Base-by-base conservation (phyloP, 371 early-diverging fungal genomes). In the Mucor lusitanicus region DNA sequence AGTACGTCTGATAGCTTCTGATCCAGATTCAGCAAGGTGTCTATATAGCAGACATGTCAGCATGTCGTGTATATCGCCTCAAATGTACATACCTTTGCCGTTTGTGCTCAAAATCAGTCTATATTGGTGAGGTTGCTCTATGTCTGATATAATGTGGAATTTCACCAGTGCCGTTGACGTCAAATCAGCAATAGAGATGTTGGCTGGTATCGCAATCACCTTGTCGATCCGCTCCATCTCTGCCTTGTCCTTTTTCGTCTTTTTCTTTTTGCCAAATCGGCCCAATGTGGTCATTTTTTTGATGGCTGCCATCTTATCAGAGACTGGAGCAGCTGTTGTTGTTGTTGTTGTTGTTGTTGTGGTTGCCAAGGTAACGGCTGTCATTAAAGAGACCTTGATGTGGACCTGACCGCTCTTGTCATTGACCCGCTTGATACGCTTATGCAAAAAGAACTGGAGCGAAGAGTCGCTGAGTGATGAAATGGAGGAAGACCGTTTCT, bases 361-460 rank as follows among this genome's bases (percentile, higher is more conserved):
- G 11, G 37, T 8, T 33, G 7, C 33, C 33, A 8, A 33, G 19
- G 35, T 13, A 0, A 28, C 23, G 3, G 44, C 21, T 3, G 71
- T 67, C 57, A 61, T 61, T 1, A 71, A 40, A 13, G 78, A 72
- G 0, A 78, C 61, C 57, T 78, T 78, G 8, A 79, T 72, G 53
- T 76, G 70, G 11, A 79, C 60, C 37, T 74, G 67, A 2, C 74
- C 79, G 13, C 65, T 66, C 23, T 58, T 65, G 15, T 79, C 76
- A 50, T 76, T 69, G 6, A 76, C 74, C 2, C 75, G 69, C 13
- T 76, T 76, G 40, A 85, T 84, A 54, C 82, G 82, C 33, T 84
- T 83, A 61, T 82, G 82, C 59, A 85, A 71, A 35, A 78, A 72
- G 71, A 80, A 71, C 25, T 75, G 67, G 46, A 83, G 55, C 3